Conservation (phyloP, 2,329 filamentous ascomycete genomes). For the Alternaria tenuissima region DNA sequence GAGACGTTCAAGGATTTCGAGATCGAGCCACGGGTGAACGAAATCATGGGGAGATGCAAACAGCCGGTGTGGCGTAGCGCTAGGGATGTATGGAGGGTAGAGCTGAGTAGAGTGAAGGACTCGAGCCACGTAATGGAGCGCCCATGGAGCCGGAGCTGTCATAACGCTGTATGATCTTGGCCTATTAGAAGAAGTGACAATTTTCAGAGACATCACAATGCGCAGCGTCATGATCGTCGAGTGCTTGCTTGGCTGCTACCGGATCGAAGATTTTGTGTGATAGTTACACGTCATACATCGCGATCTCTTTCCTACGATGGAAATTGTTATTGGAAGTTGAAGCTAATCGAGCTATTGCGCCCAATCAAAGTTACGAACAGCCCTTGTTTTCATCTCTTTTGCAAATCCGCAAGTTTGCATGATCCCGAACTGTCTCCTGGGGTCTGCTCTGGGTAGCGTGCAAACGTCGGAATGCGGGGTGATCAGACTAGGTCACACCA, state of each 20-base stretch:
- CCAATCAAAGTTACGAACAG: not conserved
- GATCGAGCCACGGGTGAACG: not conserved
- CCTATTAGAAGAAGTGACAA: not conserved
- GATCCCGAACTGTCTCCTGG: not conserved
- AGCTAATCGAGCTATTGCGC: not conserved
- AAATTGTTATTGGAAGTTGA: not conserved
- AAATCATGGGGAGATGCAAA: not conserved
- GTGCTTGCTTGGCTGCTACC: not conserved
- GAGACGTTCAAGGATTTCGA: not conserved
- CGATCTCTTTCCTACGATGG: not conserved
- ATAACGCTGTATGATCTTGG: not conserved
- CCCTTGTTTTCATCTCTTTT: not conserved
- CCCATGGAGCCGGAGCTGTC: not conserved
- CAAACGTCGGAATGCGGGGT: constrained; percentile 12
- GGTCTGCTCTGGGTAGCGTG: not conserved
- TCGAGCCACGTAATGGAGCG: not conserved
- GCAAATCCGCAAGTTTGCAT: not conserved
- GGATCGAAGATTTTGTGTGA: not conserved
- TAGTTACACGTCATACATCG: constrained; percentile 5
- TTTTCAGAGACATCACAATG: not conserved
- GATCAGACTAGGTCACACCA: constrained; percentile 25
- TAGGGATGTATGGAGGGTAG: not conserved
- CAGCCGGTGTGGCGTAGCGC: not conserved
- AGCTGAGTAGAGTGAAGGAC: not conserved
- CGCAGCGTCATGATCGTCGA: constrained; percentile 6